Evolutionary conservation across 2,329 filamentous ascomycete genomes (phyloP).

Genomic region (Calonectria fujianensis): DNA sequence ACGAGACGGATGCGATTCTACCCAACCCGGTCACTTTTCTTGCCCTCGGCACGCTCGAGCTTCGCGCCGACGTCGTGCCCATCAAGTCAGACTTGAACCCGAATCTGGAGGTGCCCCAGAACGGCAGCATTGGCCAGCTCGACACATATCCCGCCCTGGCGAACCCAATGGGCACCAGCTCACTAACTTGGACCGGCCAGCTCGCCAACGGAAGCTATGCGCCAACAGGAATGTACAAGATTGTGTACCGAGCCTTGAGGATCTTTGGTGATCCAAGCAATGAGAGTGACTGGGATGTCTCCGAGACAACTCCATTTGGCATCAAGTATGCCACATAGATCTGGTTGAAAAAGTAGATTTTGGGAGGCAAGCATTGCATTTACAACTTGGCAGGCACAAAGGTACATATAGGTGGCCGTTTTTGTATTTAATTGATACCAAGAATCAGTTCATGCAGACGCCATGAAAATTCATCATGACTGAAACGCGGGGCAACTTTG

Average conservation of each 20-base stretch:
- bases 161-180: conserved; percentile 52
- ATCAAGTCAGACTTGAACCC: conserved; percentile 51
- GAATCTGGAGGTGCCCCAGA: conserved; percentile 55
- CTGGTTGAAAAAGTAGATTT: conserved; percentile 1
- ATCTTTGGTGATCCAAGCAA: conserved; percentile 70
- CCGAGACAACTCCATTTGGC: conserved; percentile 64
- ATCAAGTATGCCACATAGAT: conserved; percentile 63
- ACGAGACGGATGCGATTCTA: conserved; percentile 56
- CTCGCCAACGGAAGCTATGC: conserved; percentile 68
- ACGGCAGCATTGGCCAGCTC: conserved; percentile 67
- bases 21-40: conserved; percentile 65
- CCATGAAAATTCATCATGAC: background rate
- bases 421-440: conserved; percentile 18
- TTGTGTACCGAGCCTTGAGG: conserved; percentile 68
- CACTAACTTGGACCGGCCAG: conserved; percentile 66
- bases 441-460: background rate
- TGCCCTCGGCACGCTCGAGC: conserved; percentile 66
- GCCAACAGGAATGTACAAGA: conserved; percentile 69
- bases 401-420: conserved; percentile 4
- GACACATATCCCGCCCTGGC: conserved; percentile 63
- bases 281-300: conserved; percentile 67
- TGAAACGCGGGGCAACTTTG: conserved; percentile 12
- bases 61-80: conserved; percentile 68
- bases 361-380: background rate
- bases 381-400: background rate